Evolutionary conservation across 371 early-diverging fungal species (phyloP).

Genomic region (Nematocida homosporus): DNA sequence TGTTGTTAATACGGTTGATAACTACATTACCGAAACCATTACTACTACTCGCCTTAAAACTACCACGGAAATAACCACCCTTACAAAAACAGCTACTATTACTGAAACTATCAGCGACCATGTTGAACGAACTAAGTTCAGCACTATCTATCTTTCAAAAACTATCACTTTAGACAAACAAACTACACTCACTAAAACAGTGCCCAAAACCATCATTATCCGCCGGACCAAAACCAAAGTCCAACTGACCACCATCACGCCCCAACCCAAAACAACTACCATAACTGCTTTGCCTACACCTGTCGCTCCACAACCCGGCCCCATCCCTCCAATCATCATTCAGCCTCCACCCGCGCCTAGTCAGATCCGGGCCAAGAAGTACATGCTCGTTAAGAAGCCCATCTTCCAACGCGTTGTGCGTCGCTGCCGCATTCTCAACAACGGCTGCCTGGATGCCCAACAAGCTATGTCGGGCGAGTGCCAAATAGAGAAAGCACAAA

Average conservation of each 20-base stretch:
- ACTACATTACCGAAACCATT: constrained; percentile 35
- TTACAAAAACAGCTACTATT: neutral
- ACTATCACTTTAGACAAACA: constrained; percentile 22
- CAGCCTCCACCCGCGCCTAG: neutral
- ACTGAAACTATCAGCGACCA: constrained; percentile 53
- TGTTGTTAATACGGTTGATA: constrained; percentile 48
- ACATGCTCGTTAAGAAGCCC: neutral
- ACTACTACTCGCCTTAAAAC: constrained; percentile 30
- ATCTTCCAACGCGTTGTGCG: neutral
- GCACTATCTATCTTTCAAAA: constrained; percentile 33
- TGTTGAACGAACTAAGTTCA: constrained; percentile 38
- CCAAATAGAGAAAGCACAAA: constrained; percentile 15
- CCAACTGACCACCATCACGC: neutral
- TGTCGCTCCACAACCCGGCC: neutral
- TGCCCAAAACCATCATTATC: constrained; percentile 13
- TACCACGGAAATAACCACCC: constrained; percentile 4
- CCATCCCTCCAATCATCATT: neutral
- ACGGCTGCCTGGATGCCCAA: constrained; percentile 26
- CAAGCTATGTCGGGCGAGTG: constrained; percentile 15
- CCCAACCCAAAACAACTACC: neutral
- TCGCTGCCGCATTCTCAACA: neutral
- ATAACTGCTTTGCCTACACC: neutral
- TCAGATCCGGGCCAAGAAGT: neutral
- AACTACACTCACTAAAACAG: constrained; percentile 5
- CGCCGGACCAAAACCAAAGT: neutral